Conservation (phyloP, 225 moss, liverwort and hornwort species). For the Neckera pumila region DNA sequence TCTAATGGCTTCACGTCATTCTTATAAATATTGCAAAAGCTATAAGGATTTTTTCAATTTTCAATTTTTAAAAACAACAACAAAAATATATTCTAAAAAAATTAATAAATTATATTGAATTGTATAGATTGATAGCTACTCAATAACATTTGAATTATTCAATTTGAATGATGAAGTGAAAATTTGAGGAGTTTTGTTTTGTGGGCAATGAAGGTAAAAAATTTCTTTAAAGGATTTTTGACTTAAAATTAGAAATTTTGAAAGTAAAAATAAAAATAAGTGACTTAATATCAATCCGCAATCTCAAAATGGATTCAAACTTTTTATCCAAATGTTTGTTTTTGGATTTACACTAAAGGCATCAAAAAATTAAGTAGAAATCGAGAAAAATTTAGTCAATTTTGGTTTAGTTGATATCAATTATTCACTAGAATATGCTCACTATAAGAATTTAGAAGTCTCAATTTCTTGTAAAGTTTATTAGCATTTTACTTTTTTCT, state of each 20-base stretch:
- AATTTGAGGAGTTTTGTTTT: no score
- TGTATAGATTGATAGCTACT: not conserved
- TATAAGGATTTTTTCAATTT: not conserved
- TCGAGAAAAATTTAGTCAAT: no score
- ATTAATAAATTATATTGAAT: not conserved
- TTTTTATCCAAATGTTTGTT: no score
- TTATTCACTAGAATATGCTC: rapidly evolving
- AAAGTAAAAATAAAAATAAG: not conserved
- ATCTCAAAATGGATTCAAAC: no score
- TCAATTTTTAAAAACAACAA: rapidly evolving
- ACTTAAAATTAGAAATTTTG: not conserved
- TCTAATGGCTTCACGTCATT: not conserved
- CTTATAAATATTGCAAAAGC: not conserved
- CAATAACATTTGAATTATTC: not conserved
- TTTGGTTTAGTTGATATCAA: no score
- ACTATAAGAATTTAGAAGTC: no score
- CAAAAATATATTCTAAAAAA: not conserved
- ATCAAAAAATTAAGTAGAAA: no score
- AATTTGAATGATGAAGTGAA: not conserved
- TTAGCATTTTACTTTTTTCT: no score
- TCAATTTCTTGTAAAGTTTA: not conserved
- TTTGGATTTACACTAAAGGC: no score
- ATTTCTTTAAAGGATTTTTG: not conserved
- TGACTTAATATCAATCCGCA: no score
- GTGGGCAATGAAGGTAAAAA: not conserved